Percentiles rank a stretch among this genome's conserved stretches.
Conservation (phyloP, 2,329 filamentous ascomycete genomes). For the Sclerotinia trifoliorum region DNA sequence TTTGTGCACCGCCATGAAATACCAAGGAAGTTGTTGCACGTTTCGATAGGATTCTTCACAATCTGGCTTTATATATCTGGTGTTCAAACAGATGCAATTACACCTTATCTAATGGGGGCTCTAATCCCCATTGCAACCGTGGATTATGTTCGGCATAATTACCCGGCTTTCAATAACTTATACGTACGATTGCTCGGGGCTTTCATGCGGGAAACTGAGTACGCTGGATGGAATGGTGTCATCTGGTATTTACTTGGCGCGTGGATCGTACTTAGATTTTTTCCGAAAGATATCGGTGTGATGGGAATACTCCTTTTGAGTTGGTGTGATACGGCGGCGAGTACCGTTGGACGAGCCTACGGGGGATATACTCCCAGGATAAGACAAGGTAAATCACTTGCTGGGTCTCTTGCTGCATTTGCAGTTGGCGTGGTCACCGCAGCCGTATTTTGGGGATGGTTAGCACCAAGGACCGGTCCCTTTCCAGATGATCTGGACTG, state of each 20-base stretch:
- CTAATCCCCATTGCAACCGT: constrained; percentile 80
- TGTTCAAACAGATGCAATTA: constrained; percentile 72
- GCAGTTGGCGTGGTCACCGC: constrained; percentile 80
- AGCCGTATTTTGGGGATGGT: constrained; percentile 81
- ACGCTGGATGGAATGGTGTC: constrained; percentile 90
- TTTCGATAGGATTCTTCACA: constrained; percentile 94
- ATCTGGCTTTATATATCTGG: constrained; percentile 81
- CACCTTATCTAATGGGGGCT: constrained; percentile 77
- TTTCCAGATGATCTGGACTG: constrained; percentile 67
- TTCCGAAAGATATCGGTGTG: constrained; percentile 90
- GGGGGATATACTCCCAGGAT: constrained; percentile 86
- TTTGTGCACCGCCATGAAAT: constrained; percentile 98
- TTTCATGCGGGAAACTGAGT: constrained; percentile 96
- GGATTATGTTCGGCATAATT: constrained; percentile 82
- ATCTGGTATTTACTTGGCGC: constrained; percentile 94
- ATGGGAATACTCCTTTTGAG: constrained; percentile 87
- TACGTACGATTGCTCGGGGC: constrained; percentile 85
- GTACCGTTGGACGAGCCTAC: constrained; percentile 87
- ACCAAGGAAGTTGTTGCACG: constrained; percentile 86
- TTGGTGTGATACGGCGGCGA: constrained; percentile 97
- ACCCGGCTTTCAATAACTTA: constrained; percentile 75
- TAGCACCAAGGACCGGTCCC: constrained; percentile 67
- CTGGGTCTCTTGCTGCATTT: constrained; percentile 83
- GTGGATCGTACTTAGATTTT: constrained; percentile 80
- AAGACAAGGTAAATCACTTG: constrained; percentile 84